Evolutionary conservation across 2,329 filamentous ascomycete genomes (phyloP).

Genomic region (Trichophaea hybrida): DNA sequence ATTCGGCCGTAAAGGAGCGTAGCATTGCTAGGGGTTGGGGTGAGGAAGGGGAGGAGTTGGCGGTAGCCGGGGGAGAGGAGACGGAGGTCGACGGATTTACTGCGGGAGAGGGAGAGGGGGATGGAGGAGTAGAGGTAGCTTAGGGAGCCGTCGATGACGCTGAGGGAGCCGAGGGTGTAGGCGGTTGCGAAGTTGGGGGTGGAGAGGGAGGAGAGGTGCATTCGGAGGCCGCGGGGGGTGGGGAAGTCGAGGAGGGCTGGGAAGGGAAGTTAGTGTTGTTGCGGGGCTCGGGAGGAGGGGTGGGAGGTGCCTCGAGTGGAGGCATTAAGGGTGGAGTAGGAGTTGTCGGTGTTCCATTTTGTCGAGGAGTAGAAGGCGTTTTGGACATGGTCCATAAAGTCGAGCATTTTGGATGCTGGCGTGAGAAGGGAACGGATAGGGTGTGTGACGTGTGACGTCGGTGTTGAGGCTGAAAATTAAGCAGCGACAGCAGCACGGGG

Average conservation of each 20-base stretch:
- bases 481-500: too few relatives aligned
- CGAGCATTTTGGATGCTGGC: constrained; percentile 49
- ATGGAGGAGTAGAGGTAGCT: constrained; percentile 91
- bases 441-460: too few relatives aligned
- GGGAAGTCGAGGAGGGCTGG: constrained; percentile 74
- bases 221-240: constrained; percentile 66
- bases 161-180: constrained; percentile 78
- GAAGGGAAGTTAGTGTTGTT: neutral
- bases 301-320: constrained; percentile 55
- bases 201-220: constrained; percentile 81
- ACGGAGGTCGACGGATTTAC: constrained; percentile 59
- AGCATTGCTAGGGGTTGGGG: constrained; percentile 44
- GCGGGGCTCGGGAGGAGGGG: neutral
- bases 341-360: constrained; percentile 82
- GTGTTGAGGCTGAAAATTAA: too few relatives aligned
- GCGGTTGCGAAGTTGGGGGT: constrained; percentile 88
- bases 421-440: too few relatives aligned
- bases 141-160: constrained; percentile 88
- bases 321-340: constrained; percentile 71
- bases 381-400: constrained; percentile 96
- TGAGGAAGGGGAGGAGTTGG: constrained; percentile 49
- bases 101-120: constrained; percentile 53
- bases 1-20: constrained; percentile 61
- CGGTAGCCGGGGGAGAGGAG: constrained; percentile 65
- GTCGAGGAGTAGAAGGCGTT: constrained; percentile 76